Conservation (phyloP, 805 yeast genomes). For the Pichia ethanolica region DNA sequence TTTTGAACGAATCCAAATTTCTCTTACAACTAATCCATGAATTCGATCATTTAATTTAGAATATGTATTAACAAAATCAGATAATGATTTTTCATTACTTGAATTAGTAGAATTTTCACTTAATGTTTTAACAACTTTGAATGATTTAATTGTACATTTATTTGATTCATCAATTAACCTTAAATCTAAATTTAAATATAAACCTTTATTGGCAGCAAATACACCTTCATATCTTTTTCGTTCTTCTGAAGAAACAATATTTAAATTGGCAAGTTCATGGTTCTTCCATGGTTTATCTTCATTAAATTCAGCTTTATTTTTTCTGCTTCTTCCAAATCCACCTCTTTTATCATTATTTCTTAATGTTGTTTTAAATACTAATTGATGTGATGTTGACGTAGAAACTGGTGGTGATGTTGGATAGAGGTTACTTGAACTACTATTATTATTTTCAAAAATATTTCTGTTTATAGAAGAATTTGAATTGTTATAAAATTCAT, state of each 20-base stretch:
- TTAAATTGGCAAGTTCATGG: constrained; percentile 42
- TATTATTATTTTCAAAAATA: not conserved
- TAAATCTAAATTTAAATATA: constrained; percentile 31
- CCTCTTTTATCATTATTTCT: constrained; percentile 25
- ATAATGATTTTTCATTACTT: not conserved
- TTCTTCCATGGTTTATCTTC: constrained; percentile 94
- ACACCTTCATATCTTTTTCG: constrained; percentile 87
- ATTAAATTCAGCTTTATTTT: constrained; percentile 48
- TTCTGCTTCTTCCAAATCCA: constrained; percentile 15
- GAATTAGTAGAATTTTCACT: not conserved
- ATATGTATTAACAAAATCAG: constrained; percentile 8
- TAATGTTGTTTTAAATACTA: constrained; percentile 46
- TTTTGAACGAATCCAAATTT: constrained; percentile 74
- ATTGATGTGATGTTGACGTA: constrained; percentile 12
- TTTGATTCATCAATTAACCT: not conserved
- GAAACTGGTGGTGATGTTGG: not conserved
- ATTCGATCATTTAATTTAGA: constrained; percentile 21
- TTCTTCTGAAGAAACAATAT: constrained; percentile 42
- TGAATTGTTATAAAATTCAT: not conserved
- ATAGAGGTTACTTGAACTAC: not conserved
- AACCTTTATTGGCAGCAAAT: constrained; percentile 84
- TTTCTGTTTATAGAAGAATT: not conserved
- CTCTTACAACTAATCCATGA: constrained; percentile 61
- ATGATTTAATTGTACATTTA: too few relatives aligned
- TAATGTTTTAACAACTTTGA: too few relatives aligned